Percentiles rank a stretch among this genome's conserved stretches.
phyloP scores from a whole-genome alignment of 139 green algal genomes.

The Tetraselmis striata region DNA sequence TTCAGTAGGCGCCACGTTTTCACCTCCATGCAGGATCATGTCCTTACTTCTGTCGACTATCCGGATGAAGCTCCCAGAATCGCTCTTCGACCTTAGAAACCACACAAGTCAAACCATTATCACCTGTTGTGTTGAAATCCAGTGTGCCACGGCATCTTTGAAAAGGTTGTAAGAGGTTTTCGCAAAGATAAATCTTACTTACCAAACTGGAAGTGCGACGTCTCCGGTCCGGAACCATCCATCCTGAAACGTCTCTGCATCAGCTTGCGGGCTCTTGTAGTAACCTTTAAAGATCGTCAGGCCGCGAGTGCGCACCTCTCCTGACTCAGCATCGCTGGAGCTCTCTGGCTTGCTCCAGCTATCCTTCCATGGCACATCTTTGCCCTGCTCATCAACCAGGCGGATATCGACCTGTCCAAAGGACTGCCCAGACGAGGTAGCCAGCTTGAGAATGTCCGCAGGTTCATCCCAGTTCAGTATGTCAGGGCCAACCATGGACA shows the following conservation, averaged over 20 bases:
- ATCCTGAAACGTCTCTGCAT: constrained; percentile 37
- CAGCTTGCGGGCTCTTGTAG: constrained; percentile 34
- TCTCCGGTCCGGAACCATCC: constrained; percentile 72
- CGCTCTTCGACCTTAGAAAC: neutral
- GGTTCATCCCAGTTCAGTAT: neutral
- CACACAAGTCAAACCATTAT: no score
- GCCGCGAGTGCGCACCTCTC: constrained; percentile 66
- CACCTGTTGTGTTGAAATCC: no score
- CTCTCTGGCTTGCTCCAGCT: neutral
- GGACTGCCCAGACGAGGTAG: neutral
- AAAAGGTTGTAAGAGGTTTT: no score
- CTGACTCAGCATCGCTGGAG: neutral
- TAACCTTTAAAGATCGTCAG: constrained; percentile 74
- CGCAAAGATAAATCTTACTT: no score
- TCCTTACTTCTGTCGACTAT: neutral
- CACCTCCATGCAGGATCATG: constrained; percentile 55
- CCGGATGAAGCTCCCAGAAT: neutral
- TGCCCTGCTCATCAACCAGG: neutral
- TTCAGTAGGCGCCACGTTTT: constrained; percentile 87
- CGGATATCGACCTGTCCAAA: neutral
- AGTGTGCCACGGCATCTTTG: no score
- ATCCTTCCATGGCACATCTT: neutral
- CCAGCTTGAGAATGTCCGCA: neutral
- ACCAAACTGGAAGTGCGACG: neutral
- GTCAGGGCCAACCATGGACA: constrained; percentile 59